phyloP scores from a whole-genome alignment of 495 filamentous ascomycete genomes.

The Penicillium flavigenum region DNA sequence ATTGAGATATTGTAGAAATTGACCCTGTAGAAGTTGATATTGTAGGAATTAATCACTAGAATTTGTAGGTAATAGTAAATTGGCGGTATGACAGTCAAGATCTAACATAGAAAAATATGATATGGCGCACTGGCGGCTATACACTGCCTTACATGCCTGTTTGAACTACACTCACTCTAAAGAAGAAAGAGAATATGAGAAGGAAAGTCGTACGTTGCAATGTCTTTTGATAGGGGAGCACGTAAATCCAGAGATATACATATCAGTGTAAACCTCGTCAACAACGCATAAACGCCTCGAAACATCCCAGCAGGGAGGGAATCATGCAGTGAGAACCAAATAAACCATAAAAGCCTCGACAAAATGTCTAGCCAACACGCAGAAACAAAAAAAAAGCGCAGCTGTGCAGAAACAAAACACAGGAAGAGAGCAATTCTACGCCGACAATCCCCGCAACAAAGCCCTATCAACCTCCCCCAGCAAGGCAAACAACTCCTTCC shows the following conservation, averaged over 20 bases:
- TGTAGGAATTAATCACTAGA: too few relatives aligned
- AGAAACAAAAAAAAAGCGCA: background rate
- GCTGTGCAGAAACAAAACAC: background rate
- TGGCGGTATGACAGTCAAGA: too few relatives aligned
- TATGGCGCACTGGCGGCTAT: too few relatives aligned
- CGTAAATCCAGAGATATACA: background rate
- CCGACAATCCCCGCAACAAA: constrained; percentile 28
- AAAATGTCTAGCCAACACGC: constrained; percentile 5
- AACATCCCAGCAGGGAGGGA: constrained; percentile 13
- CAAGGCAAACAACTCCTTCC: constrained; percentile 62
- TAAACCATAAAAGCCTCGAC: background rate
- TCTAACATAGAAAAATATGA: too few relatives aligned
- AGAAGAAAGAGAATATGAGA: background rate
- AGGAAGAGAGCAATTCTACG: background rate
- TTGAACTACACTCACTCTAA: background rate
- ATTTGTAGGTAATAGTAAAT: too few relatives aligned
- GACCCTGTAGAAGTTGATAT: too few relatives aligned
- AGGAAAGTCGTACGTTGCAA: background rate
- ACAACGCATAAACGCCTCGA: constrained; percentile 15
- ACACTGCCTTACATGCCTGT: too few relatives aligned
- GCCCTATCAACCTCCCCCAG: constrained; percentile 65
- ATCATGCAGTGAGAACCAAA: constrained; percentile 13
- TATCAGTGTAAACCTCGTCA: constrained; percentile 1
- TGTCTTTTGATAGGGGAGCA: background rate
- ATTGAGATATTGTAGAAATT: too few relatives aligned